Evolutionary conservation across 2,329 filamentous ascomycete genomes (phyloP), one percentile per base, ranked within the genome.

Genomic region (Penicillium concentricum): DNA sequence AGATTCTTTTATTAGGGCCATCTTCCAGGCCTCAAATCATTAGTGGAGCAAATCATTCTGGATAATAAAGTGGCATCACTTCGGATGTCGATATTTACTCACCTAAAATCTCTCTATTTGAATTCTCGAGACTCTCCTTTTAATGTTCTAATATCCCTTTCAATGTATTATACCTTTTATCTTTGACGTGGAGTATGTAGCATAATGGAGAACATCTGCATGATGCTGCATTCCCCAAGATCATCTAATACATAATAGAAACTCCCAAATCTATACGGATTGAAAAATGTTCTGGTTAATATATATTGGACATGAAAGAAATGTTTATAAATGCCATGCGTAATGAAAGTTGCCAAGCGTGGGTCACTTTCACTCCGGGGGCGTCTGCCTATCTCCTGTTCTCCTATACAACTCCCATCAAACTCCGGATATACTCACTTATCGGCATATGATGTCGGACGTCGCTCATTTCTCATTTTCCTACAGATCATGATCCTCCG

Each of bases 401-500:
- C 34, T 53, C 53, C 47, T 54, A 50, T 44, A 51, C 46, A 34
- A 48, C 48, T 61, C 48, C 46, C 59, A 54, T 57, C 43, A 47
- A 38, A n/a, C 50, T 42, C 47, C 56, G 41, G 30, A 47, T 24
- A 32, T 38, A 39, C 32, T 24, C n/a, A 9, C 35, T 37, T 30
- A 47, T 53, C 51, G 50, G 38, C 50, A 52, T 41, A 70, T 60
- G 59, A 73, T 74, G 72, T 65, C 61, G 64, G 65, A 60, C 63
- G 60, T 65, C 66, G 57, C 64, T 72, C 69, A 51, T 71, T 73
- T 67, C 51, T 57, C 61, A 51, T 57, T 60, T 38, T 55, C 34
- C n/a, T 59, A 54, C 65, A 73, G 71, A 75, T 70, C 72, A 76
- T 76, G 74, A 76, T 70, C 66, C 64, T 66, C 65, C 66, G 64